A percentile compares a stretch with the other conserved stretches of the same genome.
These are phyloP conservation scores for Geotrichum bryndzae DNA, from an alignment of 1,139 yeast species.

Conservation along the genomic window DNA sequence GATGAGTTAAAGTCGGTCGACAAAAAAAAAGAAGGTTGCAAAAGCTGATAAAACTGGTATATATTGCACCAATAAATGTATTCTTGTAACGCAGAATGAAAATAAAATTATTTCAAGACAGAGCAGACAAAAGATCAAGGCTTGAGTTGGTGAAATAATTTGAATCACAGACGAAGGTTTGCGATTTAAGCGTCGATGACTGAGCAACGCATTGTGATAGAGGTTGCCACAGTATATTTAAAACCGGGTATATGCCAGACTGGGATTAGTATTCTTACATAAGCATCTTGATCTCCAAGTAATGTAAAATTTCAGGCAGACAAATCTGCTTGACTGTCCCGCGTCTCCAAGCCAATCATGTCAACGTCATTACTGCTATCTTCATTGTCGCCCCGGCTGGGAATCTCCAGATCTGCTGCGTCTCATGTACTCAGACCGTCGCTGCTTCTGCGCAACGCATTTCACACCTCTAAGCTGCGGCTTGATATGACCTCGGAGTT, in stretches of 20 bases:
- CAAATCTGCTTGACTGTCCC: neutral
- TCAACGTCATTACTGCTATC: neutral
- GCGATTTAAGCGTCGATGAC: neutral
- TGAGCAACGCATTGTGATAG: neutral
- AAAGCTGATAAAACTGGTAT: neutral
- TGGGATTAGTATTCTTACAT: neutral
- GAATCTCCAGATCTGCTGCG: neutral
- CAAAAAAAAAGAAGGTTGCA: neutral
- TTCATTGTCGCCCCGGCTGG: neutral
- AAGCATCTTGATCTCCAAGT: neutral
- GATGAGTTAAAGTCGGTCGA: neutral
- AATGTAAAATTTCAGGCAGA: neutral
- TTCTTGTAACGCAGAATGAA: neutral
- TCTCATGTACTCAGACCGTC: neutral
- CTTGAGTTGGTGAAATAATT: neutral
- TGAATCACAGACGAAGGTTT: neutral
- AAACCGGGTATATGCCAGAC: neutral
- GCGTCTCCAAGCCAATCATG: neutral
- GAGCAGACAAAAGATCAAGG: neutral
- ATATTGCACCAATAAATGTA: neutral
- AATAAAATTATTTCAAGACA: neutral
- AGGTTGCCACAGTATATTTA: neutral
- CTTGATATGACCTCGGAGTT: slow-evolving; percentile 16
- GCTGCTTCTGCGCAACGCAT: neutral
- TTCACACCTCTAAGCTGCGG: neutral